These are phyloP conservation scores for Candida sithepensis DNA, from an alignment of 805 yeast genomes.

Conservation along the genomic window DNA sequence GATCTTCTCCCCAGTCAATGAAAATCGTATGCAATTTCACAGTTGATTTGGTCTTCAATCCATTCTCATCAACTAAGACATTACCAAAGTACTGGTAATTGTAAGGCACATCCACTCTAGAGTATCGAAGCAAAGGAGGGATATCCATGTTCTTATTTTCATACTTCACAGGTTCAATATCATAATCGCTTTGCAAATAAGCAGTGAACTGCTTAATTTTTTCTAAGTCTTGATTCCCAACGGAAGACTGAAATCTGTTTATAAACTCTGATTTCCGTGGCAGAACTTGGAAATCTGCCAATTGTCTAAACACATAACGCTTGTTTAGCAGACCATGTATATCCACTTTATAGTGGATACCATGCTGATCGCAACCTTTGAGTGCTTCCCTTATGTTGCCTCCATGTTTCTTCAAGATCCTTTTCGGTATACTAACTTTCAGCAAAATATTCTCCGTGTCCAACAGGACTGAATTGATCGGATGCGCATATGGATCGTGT, in stretches of 20 bases:
- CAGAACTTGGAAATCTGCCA: conserved; percentile 82
- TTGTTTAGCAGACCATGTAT: conserved; percentile 69
- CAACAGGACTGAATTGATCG: conserved; percentile 51
- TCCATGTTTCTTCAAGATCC: conserved; percentile 38
- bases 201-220: conserved; percentile 39
- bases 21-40: conserved; percentile 53
- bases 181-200: conserved; percentile 17
- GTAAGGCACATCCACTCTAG: conserved; percentile 72
- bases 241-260: conserved; percentile 34
- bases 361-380: conserved; percentile 32
- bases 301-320: conserved; percentile 73
- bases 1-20: conserved; percentile 43
- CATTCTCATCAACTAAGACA: conserved; percentile 57
- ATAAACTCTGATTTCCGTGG: conserved; percentile 55
- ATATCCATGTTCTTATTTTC: conserved; percentile 47
- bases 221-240: conserved; percentile 39
- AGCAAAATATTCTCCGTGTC: conserved; percentile 55
- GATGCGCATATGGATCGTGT: conserved; percentile 46
- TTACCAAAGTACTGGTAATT: conserved; percentile 76
- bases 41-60: conserved; percentile 39
- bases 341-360: conserved; percentile 37
- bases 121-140: conserved; percentile 84
- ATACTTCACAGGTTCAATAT: conserved; percentile 12
- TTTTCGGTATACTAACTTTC: conserved; percentile 59
- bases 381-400: conserved; percentile 43